Base-by-base conservation (phyloP, 441 rosid genomes). In the Viola pubescens region DNA sequence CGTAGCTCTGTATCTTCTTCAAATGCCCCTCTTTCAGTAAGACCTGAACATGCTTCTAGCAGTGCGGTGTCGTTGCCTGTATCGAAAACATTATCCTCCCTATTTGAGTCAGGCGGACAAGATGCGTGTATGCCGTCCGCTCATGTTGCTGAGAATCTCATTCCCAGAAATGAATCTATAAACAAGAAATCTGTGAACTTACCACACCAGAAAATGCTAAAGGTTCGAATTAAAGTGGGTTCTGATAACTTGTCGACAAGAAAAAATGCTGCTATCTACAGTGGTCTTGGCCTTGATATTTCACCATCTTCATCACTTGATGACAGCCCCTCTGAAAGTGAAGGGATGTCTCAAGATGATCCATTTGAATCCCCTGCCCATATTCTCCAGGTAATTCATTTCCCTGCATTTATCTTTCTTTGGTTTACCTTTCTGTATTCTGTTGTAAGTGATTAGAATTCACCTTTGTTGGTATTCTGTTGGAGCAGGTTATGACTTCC, bases 271-370 rank as follows among this genome's bases (percentile, higher is more conserved):
- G 96, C 82, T 50, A 80, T 94, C 65, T 87, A 90, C 76, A 88
- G 92, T 77, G 97, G 95, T 59, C 95, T 94, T 50, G 99, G 99
- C 60, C 99, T 94, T 73, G 96, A 88, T 71, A 75, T 67, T 61
- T 91, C 97, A 3, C 97, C 97, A 54, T 85, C 95, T 56, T 77
- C 94, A 44, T 88, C 99, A 39, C 42, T 78, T 67, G 97, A 88
- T 69, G 87, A 82, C 50, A 87, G 94, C 68, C 86, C 85, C 56
- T 86, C 88, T 48, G 99, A 85, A 76, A 85, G 86, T 78, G 94
- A 87, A 57, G 90, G 79, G 66, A 69, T 79, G 79, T 74, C 75
- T 76, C 83, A 69, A 60, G 83, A 73, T 69, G 70, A 68, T 47
- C 64, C 67, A 8, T 68, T 69, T 64, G 86, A 75, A 55, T 94